These are phyloP conservation scores for Clarireedia paspali DNA, from an alignment of 2,329 filamentous ascomycete genomes.

Conservation along the genomic window DNA sequence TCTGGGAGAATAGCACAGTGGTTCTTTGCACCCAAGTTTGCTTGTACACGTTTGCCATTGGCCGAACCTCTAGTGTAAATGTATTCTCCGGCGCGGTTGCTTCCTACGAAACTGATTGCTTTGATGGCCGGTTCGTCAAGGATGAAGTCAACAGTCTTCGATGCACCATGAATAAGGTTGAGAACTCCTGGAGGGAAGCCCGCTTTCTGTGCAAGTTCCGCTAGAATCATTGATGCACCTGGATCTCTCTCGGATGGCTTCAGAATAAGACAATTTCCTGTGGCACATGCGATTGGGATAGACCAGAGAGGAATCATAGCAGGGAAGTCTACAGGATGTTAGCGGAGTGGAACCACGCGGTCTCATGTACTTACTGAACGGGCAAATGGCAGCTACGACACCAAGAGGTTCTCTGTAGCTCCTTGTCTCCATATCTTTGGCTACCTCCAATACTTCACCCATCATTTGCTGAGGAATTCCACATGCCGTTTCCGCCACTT, in stretches of 20 bases:
- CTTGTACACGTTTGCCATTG: slow-evolving; percentile 82
- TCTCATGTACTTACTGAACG: slow-evolving; percentile 57
- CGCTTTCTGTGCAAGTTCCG: slow-evolving; percentile 70
- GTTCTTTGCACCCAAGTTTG: slow-evolving; percentile 84
- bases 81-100: slow-evolving; percentile 84
- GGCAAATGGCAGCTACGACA: slow-evolving; percentile 77
- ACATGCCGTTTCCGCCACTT: slow-evolving; percentile 78
- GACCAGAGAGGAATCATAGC: slow-evolving; percentile 93
- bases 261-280: slow-evolving; percentile 75
- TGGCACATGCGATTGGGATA: slow-evolving; percentile 76
- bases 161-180: slow-evolving; percentile 75
- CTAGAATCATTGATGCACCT: slow-evolving; percentile 77
- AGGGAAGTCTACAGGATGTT: slow-evolving; percentile 59
- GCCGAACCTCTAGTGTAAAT: slow-evolving; percentile 72
- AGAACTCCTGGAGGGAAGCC: slow-evolving; percentile 77
- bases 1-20: slow-evolving; percentile 78
- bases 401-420: slow-evolving; percentile 76
- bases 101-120: slow-evolving; percentile 78
- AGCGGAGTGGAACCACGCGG: neutral
- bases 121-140: slow-evolving; percentile 80
- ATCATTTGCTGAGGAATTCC: slow-evolving; percentile 75
- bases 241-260: slow-evolving; percentile 85
- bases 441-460: slow-evolving; percentile 76
- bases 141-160: slow-evolving; percentile 78
- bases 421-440: slow-evolving; percentile 85